phyloP scores from a whole-genome alignment of 352 stramenopile species.

The Peronosclerospora sorghi region DNA sequence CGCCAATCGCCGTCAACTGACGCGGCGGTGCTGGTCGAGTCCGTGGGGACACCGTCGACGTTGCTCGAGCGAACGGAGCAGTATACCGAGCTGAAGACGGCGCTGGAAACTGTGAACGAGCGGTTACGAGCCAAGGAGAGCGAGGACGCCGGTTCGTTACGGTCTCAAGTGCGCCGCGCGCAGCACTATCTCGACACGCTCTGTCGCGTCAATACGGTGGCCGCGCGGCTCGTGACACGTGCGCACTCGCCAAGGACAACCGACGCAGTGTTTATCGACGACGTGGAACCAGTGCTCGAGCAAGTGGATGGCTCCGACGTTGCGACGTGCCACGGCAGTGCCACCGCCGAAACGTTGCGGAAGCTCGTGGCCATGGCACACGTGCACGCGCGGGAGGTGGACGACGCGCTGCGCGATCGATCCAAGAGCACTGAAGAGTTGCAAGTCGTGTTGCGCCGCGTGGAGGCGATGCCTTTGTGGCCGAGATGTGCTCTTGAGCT shows the following conservation, averaged over 20 bases:
- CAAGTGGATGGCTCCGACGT: constrained; percentile 21
- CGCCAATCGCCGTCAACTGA: constrained; percentile 1
- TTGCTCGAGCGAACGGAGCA: constrained; percentile 15
- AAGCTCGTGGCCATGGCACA: constrained; percentile 24
- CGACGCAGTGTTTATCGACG: too few relatives aligned
- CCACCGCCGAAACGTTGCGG: constrained; percentile 30
- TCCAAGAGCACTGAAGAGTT: constrained; percentile 44
- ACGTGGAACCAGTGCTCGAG: constrained; percentile 22
- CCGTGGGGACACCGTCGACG: constrained; percentile 11
- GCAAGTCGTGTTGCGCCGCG: constrained; percentile 26
- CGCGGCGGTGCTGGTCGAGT: constrained; percentile 5
- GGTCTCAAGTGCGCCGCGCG: constrained; percentile 8
- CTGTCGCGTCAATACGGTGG: constrained; percentile 19
- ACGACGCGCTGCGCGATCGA: constrained; percentile 18
- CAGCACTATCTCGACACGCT: constrained; percentile 21
- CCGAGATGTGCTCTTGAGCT: constrained; percentile 32
- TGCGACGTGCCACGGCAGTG: constrained; percentile 5
- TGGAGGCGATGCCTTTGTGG: constrained; percentile 26
- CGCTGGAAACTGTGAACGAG: constrained; percentile 4
- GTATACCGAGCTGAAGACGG: constrained; percentile 8
- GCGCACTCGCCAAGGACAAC: too few relatives aligned
- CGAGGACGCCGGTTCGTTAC: constrained; percentile 4
- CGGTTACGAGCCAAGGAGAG: constrained; percentile 12
- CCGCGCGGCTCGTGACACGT: constrained; percentile 13
- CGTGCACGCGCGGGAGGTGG: constrained; percentile 15